Percentiles rank a stretch among this genome's conserved stretches.
Conservation (phyloP, 1,139 yeast genomes). For the Zygoascus sp. region DNA sequence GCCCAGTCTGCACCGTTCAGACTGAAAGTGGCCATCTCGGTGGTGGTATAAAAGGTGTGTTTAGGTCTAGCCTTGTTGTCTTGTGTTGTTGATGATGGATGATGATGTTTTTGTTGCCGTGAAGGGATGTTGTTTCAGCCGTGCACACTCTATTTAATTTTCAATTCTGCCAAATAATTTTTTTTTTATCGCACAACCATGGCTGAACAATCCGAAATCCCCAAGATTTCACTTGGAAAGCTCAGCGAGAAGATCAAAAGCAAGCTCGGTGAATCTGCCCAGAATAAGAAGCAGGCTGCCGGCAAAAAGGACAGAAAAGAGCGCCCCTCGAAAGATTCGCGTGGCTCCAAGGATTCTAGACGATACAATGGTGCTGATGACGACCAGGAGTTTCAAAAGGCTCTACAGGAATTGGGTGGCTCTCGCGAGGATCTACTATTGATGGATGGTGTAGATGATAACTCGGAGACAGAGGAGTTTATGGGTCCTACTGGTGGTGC, state of each 20-base stretch:
- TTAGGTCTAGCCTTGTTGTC: background rate
- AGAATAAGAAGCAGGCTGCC: no score
- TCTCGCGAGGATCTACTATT: constrained; percentile 59
- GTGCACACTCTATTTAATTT: background rate
- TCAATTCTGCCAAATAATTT: background rate
- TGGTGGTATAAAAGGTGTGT: no score
- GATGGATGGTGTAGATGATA: constrained; percentile 44
- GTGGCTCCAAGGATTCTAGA: no score
- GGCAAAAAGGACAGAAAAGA: constrained; percentile 14
- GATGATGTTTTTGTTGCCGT: no score
- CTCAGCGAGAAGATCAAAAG: constrained; percentile 24
- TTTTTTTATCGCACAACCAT: constrained; percentile 6
- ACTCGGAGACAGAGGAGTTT: constrained; percentile 47
- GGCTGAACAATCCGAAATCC: constrained; percentile 12
- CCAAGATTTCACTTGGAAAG: constrained; percentile 18
- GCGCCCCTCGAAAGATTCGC: no score
- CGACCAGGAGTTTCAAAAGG: constrained; percentile 22
- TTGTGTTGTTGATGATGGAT: background rate
- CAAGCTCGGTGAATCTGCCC: constrained; percentile 8
- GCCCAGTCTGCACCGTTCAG: constrained; percentile 37
- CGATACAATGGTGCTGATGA: no score
- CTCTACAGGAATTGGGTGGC: constrained; percentile 52
- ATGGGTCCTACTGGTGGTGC: constrained; percentile 21
- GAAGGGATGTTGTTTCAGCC: constrained; percentile 7
- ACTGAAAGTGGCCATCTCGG: background rate